Evolutionary conservation across 1,139 yeast genomes (phyloP).

Genomic region (Blastobotrys buckinghamii): DNA sequence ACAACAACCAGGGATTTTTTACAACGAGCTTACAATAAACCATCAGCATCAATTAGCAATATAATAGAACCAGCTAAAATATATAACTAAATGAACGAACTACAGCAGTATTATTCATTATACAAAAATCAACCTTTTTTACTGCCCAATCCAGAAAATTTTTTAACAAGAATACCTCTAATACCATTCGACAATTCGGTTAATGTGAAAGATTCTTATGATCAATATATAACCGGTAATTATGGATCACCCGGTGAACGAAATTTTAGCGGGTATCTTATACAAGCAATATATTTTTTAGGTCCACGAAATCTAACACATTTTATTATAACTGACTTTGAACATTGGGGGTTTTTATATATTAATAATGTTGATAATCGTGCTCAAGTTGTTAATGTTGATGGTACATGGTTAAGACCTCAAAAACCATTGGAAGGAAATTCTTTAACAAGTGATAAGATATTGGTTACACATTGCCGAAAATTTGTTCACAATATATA

Average conservation of each 20-base stretch:
- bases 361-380: background rate
- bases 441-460: background rate
- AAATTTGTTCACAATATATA: background rate
- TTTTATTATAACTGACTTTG: constrained; percentile 11
- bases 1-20: no score
- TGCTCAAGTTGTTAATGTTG: background rate
- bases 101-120: constrained; percentile 3
- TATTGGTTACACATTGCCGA: constrained; percentile 1
- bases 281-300: constrained; percentile 7
- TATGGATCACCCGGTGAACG: constrained; percentile 6
- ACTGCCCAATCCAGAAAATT: constrained; percentile 6
- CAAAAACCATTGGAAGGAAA: background rate
- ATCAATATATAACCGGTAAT: constrained; percentile 6
- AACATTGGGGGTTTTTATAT: constrained; percentile 9
- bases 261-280: constrained; percentile 8
- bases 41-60: no score
- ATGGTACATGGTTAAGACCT: constrained; percentile 4
- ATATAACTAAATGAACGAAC: background rate
- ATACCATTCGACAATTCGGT: background rate
- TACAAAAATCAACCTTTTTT: constrained; percentile 7
- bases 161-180: constrained; percentile 3
- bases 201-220: constrained; percentile 5
- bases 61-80: no score
- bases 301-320: constrained; percentile 3
- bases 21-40: no score